Evolutionary conservation across 148 eudicot species (phyloP).

Genomic region (Cornus kousa): DNA sequence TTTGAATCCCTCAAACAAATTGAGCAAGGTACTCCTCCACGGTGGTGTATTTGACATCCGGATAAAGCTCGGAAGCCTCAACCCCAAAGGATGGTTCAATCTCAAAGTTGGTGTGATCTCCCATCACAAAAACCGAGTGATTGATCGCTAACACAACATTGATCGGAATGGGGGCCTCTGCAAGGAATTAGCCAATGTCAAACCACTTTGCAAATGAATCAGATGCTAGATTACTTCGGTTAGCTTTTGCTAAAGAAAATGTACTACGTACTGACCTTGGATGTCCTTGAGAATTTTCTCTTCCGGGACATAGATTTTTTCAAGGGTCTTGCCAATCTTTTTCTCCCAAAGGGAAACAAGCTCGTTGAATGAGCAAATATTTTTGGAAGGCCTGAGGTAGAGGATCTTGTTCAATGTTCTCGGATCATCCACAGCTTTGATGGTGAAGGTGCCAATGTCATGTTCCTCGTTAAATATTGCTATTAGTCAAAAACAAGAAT

Average conservation of each 20-base stretch:
- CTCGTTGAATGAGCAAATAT: conserved; percentile 39
- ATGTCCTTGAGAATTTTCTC: conserved; percentile 40
- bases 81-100: conserved; percentile 59
- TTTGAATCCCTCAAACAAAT: conserved; percentile 27
- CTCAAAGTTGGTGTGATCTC: conserved; percentile 52
- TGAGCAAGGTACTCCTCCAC: conserved; percentile 53
- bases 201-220: neutral
- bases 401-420: conserved; percentile 50
- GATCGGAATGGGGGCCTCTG: conserved; percentile 50
- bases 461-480: conserved; percentile 40
- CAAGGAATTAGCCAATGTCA: conserved; percentile 4
- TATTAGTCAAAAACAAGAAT: conserved; percentile 7
- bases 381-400: conserved; percentile 38
- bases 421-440: conserved; percentile 54
- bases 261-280: conserved; percentile 20
- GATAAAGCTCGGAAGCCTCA: conserved; percentile 77
- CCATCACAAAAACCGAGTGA: conserved; percentile 57
- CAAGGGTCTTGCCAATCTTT: conserved; percentile 42
- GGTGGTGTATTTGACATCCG: conserved; percentile 70
- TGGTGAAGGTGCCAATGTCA: conserved; percentile 51
- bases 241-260: too few species aligned
- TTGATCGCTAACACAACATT: conserved; percentile 37
- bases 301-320: conserved; percentile 33
- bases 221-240: too few species aligned
- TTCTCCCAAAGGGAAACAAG: conserved; percentile 57